Evolutionary conservation across 148 eudicot species (phyloP), one percentile per base, ranked within the genome.

Genomic region (Salicornia ramosissima): DNA sequence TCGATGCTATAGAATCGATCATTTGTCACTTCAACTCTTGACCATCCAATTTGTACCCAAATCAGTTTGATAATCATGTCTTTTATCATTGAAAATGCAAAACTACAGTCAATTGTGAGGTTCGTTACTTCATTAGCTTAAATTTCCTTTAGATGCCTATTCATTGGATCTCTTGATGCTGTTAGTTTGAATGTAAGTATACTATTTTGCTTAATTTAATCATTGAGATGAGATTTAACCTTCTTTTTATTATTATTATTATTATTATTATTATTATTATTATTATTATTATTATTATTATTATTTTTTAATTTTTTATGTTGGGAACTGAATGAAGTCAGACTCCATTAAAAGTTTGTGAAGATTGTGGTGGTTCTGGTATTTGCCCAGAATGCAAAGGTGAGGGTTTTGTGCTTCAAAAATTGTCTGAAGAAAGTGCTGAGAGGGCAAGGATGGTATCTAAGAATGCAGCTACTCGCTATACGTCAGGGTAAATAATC

Each of bases 321-420:
- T 8, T 4, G 40, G 70, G 67, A 28, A 73, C 12, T 73, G 71
- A 82, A 52, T 79, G 80, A 78, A 82, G 69, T 64, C 82, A 94
- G 97, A 84, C 64, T 55, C 82, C 87, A 2, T 40, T 72, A 39
- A 90, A 73, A 83, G 70, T 56, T 28, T 94, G 98, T 71, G 97
- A 94, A 55, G 92, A 73, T 49, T 94, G 98, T 68, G 73, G 84
- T n/a, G 98, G 98, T 65, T 81, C 97, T 30, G 98, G 98, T 61
- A 78, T 90, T 60, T 94, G 98, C 80, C 61, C 98, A 15, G 98
- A 87, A 57, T 94, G 98, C 84, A 94, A 82, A 13, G 98, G 98
- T 56, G 97, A 94, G 82, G 98, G 98, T 10, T 94, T 94, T 79
- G 87, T 86, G 71, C 84, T 84, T 18, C 92, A 87, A 81, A 85